Evolutionary conservation across 257 asterid genomes (phyloP).

Genomic region (Solanum lycopersicoides): DNA sequence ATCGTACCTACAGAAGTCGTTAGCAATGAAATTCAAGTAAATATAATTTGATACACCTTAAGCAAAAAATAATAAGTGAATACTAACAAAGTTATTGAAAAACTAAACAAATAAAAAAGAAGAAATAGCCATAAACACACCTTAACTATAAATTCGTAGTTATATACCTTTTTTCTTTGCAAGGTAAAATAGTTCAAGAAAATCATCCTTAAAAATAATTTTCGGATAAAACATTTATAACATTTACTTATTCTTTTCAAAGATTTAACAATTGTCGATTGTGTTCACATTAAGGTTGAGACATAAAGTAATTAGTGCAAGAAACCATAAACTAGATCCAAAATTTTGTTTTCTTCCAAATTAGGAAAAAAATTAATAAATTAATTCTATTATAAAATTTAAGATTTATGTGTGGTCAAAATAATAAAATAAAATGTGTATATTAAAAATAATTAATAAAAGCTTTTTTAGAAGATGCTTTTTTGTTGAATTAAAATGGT

Average conservation of each 20-base stretch:
- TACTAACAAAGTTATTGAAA: not conserved
- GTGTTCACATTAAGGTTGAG: too few relatives aligned
- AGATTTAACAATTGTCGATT: not conserved
- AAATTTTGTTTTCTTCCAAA: too few relatives aligned
- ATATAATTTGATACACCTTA: not conserved
- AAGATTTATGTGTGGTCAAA: too few relatives aligned
- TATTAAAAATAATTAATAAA: too few relatives aligned
- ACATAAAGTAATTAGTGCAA: too few relatives aligned
- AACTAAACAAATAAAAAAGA: not conserved
- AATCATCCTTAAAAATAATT: not conserved
- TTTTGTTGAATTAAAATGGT: not conserved
- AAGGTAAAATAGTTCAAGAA: not conserved
- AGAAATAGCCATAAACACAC: not conserved
- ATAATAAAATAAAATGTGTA: too few relatives aligned
- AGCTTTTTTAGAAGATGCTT: too few relatives aligned
- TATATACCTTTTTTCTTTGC: not conserved
- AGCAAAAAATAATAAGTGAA: not conserved
- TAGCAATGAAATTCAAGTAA: not conserved
- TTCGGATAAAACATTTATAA: not conserved
- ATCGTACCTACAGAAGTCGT: not conserved
- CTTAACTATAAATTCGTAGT: not conserved
- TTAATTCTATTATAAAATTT: too few relatives aligned
- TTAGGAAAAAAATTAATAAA: too few relatives aligned
- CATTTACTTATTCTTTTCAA: not conserved
- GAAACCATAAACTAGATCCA: too few relatives aligned